Base-by-base conservation (phyloP, 2,329 filamentous ascomycete species). In the Juglanconis oblonga region DNA sequence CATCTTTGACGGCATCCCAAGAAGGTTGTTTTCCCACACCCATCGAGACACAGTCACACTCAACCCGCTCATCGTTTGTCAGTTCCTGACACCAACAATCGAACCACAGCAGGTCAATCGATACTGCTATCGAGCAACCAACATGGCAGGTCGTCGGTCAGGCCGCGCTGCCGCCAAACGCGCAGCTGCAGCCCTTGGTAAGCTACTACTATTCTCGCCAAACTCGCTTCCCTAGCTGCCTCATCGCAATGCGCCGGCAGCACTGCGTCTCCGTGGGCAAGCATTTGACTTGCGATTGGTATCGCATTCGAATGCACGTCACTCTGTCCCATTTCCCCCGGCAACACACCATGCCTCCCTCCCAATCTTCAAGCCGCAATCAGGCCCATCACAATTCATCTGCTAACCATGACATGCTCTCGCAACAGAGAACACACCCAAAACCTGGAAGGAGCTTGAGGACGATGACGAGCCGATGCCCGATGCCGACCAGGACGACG, bases 391-490 rank as follows among this genome's bases (percentile, higher is more conserved):
- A 45, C 5, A 42, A 24, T 31, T 3, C 10, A 40, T 13, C 10
- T 47, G 35, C 49, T 53, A 17, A 52, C 11, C 47, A 42, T 32
- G n/a, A 42, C 57, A 24, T 57, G 24, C 24, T n/a, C 53, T 32
- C 35, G 17, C 53, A 62, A 32, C 65, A 82, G 80, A 81, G 70
- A 80, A 75, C 65, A 80, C 78, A 35, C 77, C 82, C 45, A 74
- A 75, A 70, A 71, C 70, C 40, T 74, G 74, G 58, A 73, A 78
- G 52, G 73, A 73, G 14, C 71, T 75, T 10, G 76, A 81, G 48
- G 76, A 78, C 56, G 77, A 79, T 53, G 79, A 81, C 47, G 77
- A 82, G 62, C 69, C 70, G 56, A 77, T 77, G 72, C 70, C 70
- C 8, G 79, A 80, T 62, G 74, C 72, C 29, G 79, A 78, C 44